Conservation (phyloP, 2,329 filamentous ascomycete species). For the Stylonectria norvegica region DNA sequence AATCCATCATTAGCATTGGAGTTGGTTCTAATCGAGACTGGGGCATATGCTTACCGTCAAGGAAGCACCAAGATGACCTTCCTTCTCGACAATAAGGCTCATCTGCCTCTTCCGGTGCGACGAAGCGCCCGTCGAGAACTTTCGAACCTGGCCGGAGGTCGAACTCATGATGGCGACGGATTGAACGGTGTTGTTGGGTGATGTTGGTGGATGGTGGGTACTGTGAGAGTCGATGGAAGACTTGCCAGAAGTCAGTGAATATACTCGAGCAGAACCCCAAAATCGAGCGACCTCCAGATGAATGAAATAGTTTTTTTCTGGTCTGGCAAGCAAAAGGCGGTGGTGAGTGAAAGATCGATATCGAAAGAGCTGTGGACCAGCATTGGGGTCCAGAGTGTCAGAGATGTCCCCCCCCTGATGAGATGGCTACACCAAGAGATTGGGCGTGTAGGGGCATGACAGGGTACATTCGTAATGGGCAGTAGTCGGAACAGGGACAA, state of each 20-base stretch:
- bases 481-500: conserved; percentile 9
- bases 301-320: conserved; percentile 10
- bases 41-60: conserved; percentile 39
- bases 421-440: conserved; percentile 18
- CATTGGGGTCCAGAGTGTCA: conserved; percentile 11
- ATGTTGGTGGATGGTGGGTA: conserved; percentile 7
- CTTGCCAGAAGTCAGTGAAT: conserved; percentile 7
- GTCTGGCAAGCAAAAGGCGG: conserved; percentile 26
- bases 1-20: neutral
- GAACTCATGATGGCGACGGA: conserved; percentile 22
- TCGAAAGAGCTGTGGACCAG: conserved; percentile 27
- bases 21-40: neutral
- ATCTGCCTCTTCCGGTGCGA: conserved; percentile 45
- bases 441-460: conserved; percentile 13
- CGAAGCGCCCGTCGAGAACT: conserved; percentile 44
- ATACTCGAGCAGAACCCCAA: conserved; percentile 9
- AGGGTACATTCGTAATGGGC: conserved; percentile 6
- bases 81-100: conserved; percentile 42
- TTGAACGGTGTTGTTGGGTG: conserved; percentile 11
- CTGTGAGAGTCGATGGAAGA: conserved; percentile 5
- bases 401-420: conserved; percentile 18
- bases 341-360: conserved; percentile 22
- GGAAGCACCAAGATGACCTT: conserved; percentile 43
- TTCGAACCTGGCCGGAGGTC: conserved; percentile 29
- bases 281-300: conserved; percentile 10